These are phyloP conservation scores for Parachlorella kessleri DNA, from an alignment of 139 green algal species.

Conservation along the genomic window DNA sequence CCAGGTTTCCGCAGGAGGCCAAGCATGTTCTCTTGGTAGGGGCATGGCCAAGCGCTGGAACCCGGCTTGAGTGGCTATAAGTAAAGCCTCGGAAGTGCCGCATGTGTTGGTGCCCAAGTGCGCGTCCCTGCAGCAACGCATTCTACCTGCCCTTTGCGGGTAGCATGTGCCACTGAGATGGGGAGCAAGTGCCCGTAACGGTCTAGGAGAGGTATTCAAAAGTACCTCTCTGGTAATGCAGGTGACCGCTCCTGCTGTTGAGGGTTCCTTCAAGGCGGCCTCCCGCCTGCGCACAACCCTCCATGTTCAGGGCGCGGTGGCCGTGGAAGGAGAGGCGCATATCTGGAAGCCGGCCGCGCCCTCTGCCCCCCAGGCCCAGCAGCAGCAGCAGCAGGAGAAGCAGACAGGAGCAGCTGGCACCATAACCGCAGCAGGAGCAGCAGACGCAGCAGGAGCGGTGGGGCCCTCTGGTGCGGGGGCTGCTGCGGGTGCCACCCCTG, in stretches of 20 bases:
- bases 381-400: conserved; percentile 12
- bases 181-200: too few relatives aligned
- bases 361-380: too few relatives aligned
- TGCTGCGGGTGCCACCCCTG: neutral
- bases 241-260: conserved; percentile 13
- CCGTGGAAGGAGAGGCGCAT: conserved; percentile 61
- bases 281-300: conserved; percentile 29
- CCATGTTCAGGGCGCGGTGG: conserved; percentile 61
- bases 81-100: too few relatives aligned
- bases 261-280: neutral
- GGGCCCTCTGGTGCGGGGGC: neutral
- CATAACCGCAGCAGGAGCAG: neutral
- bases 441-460: neutral
- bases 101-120: too few relatives aligned
- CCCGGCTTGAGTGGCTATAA: too few relatives aligned
- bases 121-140: too few relatives aligned
- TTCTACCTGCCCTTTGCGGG: too few relatives aligned
- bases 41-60: too few relatives aligned
- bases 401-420: conserved; percentile 1
- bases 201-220: too few relatives aligned
- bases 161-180: too few relatives aligned
- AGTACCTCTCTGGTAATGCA: neutral
- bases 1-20: too few relatives aligned
- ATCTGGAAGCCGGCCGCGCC: conserved; percentile 42
- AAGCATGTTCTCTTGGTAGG: too few relatives aligned